Base-by-base conservation (phyloP, 495 filamentous ascomycete species). In the Acidomyces sp. region DNA sequence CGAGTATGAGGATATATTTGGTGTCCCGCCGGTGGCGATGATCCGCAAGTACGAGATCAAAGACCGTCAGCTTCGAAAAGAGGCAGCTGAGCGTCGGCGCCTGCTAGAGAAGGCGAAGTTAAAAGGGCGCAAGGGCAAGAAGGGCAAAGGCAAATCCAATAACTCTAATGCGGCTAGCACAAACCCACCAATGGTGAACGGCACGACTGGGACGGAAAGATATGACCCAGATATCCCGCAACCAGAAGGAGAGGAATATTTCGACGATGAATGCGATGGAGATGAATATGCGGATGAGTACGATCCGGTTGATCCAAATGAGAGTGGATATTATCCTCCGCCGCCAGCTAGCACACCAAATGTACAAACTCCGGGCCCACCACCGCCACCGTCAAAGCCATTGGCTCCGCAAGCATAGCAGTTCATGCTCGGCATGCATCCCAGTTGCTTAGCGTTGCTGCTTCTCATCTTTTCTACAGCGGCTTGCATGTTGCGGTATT, bases 11-110 rank as follows among this genome's bases (percentile, higher is more conserved):
- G 43, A 40, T 38, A 65, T 65, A 27, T 65, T 65, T 41, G 60
- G 87, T 12, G 65, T 64, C 31, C 80, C 83, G 3, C 90, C 88
- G 0, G 70, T 75, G 48, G 87, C 88, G 29, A 61, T 96, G 36
- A 85, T 95, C 43, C 73, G 83, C 26, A 80, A 87, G 49, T 96
- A 95, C 52, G 88, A 96, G 61, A 80, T 87, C 59, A 94, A 93
- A 56, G 88, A 94, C 56, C 76, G 85, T 15, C 78, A 80, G 39
- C 80, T 85, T 56, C 78, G 82, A 28, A 81, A 85, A 56, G 71
- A 78, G 33, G 64, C 85, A 46, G 80, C 80, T 12, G 85, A 93
- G 62, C 83, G 85, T 56, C 72, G 78, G 42, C 70, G 87, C 20
- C 67, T 95, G 30, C 61, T 94, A 37, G 88, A 96, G 62, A 92